Evolutionary conservation across 1,284 basidiomycete species (phyloP).

Genomic region (Marasmius oreades): DNA sequence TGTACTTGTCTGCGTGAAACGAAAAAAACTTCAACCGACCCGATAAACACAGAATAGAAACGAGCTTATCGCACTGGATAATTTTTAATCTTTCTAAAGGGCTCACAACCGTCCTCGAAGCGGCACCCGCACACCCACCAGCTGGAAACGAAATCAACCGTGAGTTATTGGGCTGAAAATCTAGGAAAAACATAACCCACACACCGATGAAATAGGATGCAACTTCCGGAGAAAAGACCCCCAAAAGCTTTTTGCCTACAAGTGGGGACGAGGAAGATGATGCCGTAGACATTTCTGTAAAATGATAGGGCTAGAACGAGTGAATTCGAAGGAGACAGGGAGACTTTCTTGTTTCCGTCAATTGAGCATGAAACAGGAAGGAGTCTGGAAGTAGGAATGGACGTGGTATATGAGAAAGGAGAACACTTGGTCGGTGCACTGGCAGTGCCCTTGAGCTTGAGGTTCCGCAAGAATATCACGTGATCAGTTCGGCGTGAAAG

Average conservation of each 20-base stretch:
- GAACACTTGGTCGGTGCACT: not conserved
- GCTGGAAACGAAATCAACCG: constrained; percentile 53
- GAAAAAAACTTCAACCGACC: constrained; percentile 3
- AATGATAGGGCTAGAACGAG: not conserved
- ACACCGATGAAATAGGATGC: constrained; percentile 53
- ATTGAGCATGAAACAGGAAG: not conserved
- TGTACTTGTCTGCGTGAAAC: constrained; percentile 70
- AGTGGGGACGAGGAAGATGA: constrained; percentile 11
- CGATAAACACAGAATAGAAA: constrained; percentile 7
- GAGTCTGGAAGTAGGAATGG: not conserved
- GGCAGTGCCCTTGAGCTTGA: not conserved
- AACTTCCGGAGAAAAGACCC: constrained; percentile 50
- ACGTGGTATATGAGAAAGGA: constrained; percentile 9
- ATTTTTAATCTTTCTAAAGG: constrained; percentile 93
- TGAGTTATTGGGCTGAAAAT: constrained; percentile 15
- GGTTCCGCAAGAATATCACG: not conserved
- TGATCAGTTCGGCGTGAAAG: not conserved
- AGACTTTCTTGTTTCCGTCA: not conserved
- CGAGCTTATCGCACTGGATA: constrained; percentile 69
- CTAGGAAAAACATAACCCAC: constrained; percentile 14
- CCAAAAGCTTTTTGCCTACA: not conserved
- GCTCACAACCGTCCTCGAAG: constrained; percentile 88
- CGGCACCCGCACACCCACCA: constrained; percentile 78
- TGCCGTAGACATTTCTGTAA: not conserved
- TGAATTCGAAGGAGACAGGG: not conserved